Conservation (phyloP, 2,329 filamentous ascomycete genomes). For the Aspergillus fumigatus region DNA sequence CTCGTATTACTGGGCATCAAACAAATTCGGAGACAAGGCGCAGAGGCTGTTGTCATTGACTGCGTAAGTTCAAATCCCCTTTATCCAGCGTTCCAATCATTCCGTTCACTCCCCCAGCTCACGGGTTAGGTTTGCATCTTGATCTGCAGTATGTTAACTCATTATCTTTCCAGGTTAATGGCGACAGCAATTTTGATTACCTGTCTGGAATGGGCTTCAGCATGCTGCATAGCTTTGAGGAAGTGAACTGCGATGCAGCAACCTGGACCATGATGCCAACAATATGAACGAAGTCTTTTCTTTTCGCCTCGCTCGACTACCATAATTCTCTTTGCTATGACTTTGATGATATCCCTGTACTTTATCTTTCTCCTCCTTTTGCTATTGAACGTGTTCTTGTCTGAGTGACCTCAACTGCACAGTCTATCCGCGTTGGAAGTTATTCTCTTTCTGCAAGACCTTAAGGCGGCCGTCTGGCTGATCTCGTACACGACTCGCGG, state of each 20-base stretch:
- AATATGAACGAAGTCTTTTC: constrained; percentile 14
- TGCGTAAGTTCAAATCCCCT: constrained; percentile 62
- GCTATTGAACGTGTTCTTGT: neutral
- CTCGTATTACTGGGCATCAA: constrained; percentile 74
- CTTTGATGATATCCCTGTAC: neutral
- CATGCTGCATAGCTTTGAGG: constrained; percentile 74
- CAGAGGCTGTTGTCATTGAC: constrained; percentile 68
- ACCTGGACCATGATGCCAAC: constrained; percentile 56
- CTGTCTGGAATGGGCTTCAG: constrained; percentile 76
- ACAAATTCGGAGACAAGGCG: constrained; percentile 75
- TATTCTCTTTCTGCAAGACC: neutral
- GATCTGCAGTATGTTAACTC: neutral
- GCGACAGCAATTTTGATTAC: constrained; percentile 68
- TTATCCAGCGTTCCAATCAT: neutral
- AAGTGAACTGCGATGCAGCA: constrained; percentile 65
- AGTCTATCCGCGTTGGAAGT: neutral
- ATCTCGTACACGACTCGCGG: neutral
- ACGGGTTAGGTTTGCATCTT: neutral
- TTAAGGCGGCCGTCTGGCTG: neutral
- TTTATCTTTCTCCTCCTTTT: neutral
- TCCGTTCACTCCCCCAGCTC: neutral
- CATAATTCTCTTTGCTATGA: constrained; percentile 5
- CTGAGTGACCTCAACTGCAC: neutral
- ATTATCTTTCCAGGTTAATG: constrained; percentile 55
- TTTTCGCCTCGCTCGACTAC: constrained; percentile 1